Evolutionary conservation across 2,329 filamentous ascomycete genomes (phyloP).

Genomic region (Fusarium siculi): DNA sequence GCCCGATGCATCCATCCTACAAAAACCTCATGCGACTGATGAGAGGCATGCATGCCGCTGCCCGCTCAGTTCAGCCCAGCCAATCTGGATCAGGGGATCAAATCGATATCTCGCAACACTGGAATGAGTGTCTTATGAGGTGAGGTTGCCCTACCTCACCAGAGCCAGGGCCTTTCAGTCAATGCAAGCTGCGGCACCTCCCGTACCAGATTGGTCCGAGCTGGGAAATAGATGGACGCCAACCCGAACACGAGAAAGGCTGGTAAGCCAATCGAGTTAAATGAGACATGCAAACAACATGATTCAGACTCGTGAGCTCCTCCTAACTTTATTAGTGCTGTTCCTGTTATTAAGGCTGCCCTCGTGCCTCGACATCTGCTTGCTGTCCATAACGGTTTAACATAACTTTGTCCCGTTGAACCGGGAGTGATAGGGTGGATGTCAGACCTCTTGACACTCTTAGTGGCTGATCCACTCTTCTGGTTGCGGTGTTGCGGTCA

Average conservation of each 20-base stretch:
- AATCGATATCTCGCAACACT: slow-evolving; percentile 3
- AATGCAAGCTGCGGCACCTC: slow-evolving; percentile 30
- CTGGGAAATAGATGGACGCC: slow-evolving; percentile 9
- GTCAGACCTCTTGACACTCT: neutral
- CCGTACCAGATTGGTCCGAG: slow-evolving; percentile 23
- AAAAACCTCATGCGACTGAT: slow-evolving; percentile 10
- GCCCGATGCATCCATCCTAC: slow-evolving; percentile 11
- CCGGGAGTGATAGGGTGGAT: slow-evolving; percentile 4
- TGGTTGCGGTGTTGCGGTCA: slow-evolving; percentile 26
- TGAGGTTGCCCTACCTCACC: neutral
- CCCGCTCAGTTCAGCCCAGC: slow-evolving; percentile 6
- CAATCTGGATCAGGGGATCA: neutral
- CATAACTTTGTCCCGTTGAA: slow-evolving; percentile 10
- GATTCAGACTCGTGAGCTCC: slow-evolving; percentile 28
- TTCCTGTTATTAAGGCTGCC: slow-evolving; percentile 3
- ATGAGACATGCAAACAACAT: slow-evolving; percentile 28
- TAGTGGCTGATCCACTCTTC: neutral
- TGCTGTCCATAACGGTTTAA: slow-evolving; percentile 12
- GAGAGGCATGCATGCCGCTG: neutral
- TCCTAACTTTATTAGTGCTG: neutral
- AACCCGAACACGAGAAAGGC: slow-evolving; percentile 36
- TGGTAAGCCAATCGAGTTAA: slow-evolving; percentile 29
- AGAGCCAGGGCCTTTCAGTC: neutral
- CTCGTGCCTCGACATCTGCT: neutral
- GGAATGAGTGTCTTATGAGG: slow-evolving; percentile 19